Percentiles rank a stretch among this genome's conserved stretches.
Conservation (phyloP, 140 eudicot species). For the Erigeron philadelphicus region DNA sequence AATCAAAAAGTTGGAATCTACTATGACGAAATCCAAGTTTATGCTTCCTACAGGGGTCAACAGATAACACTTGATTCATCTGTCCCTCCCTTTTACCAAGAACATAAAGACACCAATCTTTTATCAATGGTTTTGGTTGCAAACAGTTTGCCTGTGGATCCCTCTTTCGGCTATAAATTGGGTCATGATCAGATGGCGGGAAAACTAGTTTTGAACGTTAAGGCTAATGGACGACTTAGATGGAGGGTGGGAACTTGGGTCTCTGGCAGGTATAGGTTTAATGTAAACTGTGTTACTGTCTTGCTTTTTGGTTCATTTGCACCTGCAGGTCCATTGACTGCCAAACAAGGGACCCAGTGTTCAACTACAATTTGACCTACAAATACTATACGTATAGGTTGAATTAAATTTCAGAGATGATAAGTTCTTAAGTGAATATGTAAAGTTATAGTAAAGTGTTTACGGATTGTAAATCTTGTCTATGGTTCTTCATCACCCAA, state of each 20-base stretch:
- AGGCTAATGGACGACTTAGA: slow-evolving; percentile 57
- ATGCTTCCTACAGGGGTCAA: slow-evolving; percentile 71
- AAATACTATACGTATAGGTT: slow-evolving; percentile 21
- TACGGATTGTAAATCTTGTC: slow-evolving; percentile 23
- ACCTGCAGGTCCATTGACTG: slow-evolving; percentile 54
- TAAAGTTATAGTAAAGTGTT: slow-evolving; percentile 19
- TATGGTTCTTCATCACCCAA: slow-evolving; percentile 13
- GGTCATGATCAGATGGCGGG: slow-evolving; percentile 64
- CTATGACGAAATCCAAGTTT: slow-evolving; percentile 56
- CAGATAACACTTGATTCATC: slow-evolving; percentile 55
- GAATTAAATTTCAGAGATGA: slow-evolving; percentile 6
- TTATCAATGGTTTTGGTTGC: slow-evolving; percentile 53
- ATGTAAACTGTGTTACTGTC: slow-evolving; percentile 59
- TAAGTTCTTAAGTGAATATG: slow-evolving; percentile 24
- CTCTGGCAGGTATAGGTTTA: slow-evolving; percentile 60
- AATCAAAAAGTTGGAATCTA: slow-evolving; percentile 73
- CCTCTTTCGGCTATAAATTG: slow-evolving; percentile 65
- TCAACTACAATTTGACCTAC: slow-evolving; percentile 45
- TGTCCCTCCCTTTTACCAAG: slow-evolving; percentile 72
- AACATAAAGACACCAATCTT: slow-evolving; percentile 50
- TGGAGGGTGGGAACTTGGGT: slow-evolving; percentile 88
- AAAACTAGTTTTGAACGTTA: slow-evolving; percentile 44
- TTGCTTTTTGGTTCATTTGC: slow-evolving; percentile 50
- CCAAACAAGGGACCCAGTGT: slow-evolving; percentile 64
- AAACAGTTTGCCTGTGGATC: slow-evolving; percentile 52